Percentiles rank a stretch among this genome's conserved stretches.
Evolutionary conservation across 2,329 filamentous ascomycete species (phyloP).

Genomic region (Fusarium agapanthi): DNA sequence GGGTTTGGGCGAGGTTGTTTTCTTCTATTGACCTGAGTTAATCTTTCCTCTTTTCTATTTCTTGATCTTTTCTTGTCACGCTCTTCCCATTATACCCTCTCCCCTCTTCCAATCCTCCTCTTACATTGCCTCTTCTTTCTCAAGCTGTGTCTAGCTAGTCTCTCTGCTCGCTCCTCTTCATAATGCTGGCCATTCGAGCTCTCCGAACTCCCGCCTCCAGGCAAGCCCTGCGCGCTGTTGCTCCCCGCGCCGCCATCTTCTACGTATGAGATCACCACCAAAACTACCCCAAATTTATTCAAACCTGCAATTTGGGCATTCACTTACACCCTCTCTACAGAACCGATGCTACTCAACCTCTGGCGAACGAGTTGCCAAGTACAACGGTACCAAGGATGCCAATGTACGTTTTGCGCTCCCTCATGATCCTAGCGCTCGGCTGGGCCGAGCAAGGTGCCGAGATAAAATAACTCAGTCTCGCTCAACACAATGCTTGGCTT

Average conservation of each 20-base stretch:
- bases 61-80: conserved; percentile 21
- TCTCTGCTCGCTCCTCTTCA: conserved; percentile 50
- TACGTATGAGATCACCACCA: conserved; percentile 45
- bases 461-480: conserved; percentile 55
- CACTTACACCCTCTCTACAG: conserved; percentile 46
- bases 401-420: conserved; percentile 69
- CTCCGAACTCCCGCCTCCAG: conserved; percentile 78
- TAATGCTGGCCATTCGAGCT: conserved; percentile 84
- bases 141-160: conserved; percentile 24
- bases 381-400: conserved; percentile 87
- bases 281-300: conserved; percentile 13
- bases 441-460: conserved; percentile 41
- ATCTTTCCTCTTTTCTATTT: conserved; percentile 25
- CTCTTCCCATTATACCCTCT: conserved; percentile 23
- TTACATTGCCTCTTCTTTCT: conserved; percentile 29
- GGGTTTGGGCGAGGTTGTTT: conserved; percentile 15
- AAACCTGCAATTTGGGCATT: conserved; percentile 11
- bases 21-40: conserved; percentile 13
- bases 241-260: conserved; percentile 62
- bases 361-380: conserved; percentile 84
- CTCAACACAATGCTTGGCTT: conserved; percentile 27
- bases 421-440: conserved; percentile 34
- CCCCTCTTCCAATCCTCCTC: conserved; percentile 28
- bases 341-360: conserved; percentile 71
- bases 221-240: conserved; percentile 79